Percentiles rank a stretch among this genome's conserved stretches.
These are phyloP conservation scores for Cryptosporidium muris DNA, from an alignment of 169 alveolate genomes.

Conservation along the genomic window DNA sequence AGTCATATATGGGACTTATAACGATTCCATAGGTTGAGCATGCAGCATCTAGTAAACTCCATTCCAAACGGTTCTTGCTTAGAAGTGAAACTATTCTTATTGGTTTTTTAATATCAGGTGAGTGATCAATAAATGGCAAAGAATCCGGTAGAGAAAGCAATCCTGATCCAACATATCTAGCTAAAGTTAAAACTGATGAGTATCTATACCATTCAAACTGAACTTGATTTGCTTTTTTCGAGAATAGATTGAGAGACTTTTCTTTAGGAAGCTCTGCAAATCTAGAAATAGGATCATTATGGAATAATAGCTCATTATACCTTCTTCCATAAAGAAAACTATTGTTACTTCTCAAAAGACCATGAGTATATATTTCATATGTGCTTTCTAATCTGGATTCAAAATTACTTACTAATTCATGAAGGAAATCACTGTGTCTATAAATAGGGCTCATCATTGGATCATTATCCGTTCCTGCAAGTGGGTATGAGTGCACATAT, in stretches of 20 bases:
- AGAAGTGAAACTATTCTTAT: constrained; percentile 39
- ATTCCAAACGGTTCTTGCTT: constrained; percentile 74
- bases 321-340: constrained; percentile 62
- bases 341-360: constrained; percentile 45
- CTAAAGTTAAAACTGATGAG: constrained; percentile 58
- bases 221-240: constrained; percentile 33
- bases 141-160: constrained; percentile 24
- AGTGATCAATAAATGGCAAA: constrained; percentile 44
- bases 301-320: constrained; percentile 1
- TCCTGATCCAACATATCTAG: constrained; percentile 61
- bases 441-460: constrained; percentile 67
- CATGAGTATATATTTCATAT: constrained; percentile 22
- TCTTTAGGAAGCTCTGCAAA: constrained; percentile 52
- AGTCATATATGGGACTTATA: constrained; percentile 83
- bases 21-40: constrained; percentile 83
- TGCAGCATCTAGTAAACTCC: constrained; percentile 83
- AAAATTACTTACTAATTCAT: constrained; percentile 23
- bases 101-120: constrained; percentile 58
- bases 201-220: constrained; percentile 65
- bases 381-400: constrained; percentile 21
- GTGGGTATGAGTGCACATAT: constrained; percentile 30
- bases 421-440: constrained; percentile 24
- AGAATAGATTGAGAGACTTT: neutral
- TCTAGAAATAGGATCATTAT: constrained; percentile 63
- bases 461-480: constrained; percentile 49